Base-by-base conservation (phyloP, 352 stramenopile species). In the Phytopythium aichiense region DNA sequence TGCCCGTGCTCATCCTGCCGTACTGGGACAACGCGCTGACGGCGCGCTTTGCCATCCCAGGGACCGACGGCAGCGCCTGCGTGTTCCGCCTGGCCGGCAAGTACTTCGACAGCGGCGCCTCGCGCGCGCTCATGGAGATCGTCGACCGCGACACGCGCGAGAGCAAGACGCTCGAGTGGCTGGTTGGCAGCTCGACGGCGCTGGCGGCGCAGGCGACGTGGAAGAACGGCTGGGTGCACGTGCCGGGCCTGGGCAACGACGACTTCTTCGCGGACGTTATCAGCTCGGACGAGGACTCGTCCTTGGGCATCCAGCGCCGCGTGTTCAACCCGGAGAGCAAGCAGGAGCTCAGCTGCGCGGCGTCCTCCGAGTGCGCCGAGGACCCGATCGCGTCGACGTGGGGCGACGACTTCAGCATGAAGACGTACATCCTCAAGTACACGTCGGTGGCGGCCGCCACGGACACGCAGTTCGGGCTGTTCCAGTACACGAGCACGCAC, bases 1-100 rank as follows among this genome's bases (percentile, higher is more conserved):
- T 85, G 37, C 73, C 76, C 3, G 64, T 82, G 20, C 35, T 82
- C n/a, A 65, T 85, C 28, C 67, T 81, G 61, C 76, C 76, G 28
- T 81, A 63, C 65, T 79, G 66, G 68, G 73, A 82, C 54, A 79
- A 74, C 38, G 66, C 64, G 4, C 30, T 55, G 0, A 42, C 61
- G 30, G 63, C 63, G 8, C 70, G 73, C 7, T 76, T 68, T 40
- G 67, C 61, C 35, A 56, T 80, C 9, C 76, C 76, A 8, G 68
- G 68, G 3, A 55, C 31, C 22, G 68, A 85, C 49, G 76, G 76
- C 54, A 63, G 61, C 12, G 73, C 73, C 4, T 85, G 76, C 23
- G 66, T 79, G 63, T 78, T 85, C 38, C 73, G 73, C 15, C 60
- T 83, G 15, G 31, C 23, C 12, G 72, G 72, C 9, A 71, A 77